Evolutionary conservation across 2,329 filamentous ascomycete species (phyloP).

Genomic region (Colletotrichum sp.): DNA sequence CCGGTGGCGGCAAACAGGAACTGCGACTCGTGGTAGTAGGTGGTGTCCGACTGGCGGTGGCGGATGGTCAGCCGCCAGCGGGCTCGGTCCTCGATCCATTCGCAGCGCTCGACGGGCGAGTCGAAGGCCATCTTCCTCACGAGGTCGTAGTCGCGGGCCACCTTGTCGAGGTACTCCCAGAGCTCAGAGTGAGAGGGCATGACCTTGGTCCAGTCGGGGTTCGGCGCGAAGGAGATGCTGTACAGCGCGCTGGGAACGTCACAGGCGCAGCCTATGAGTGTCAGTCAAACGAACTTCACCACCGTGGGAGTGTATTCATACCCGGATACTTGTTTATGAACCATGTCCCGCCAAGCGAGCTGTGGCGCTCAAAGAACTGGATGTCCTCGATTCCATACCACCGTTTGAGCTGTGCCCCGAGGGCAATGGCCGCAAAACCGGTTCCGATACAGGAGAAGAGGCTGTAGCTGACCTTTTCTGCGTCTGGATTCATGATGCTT

Average conservation of each 20-base stretch:
- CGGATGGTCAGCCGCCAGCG: constrained; percentile 39
- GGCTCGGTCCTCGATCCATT: constrained; percentile 39
- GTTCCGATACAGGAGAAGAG: constrained; percentile 58
- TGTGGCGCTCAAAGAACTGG: constrained; percentile 63
- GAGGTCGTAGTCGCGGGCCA: constrained; percentile 53
- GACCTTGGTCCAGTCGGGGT: constrained; percentile 63
- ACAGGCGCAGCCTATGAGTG: constrained; percentile 46
- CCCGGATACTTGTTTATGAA: constrained; percentile 62
- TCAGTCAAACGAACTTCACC: neutral
- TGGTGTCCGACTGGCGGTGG: constrained; percentile 24
- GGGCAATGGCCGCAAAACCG: constrained; percentile 66
- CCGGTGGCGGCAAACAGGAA: constrained; percentile 43
- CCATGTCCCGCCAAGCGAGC: constrained; percentile 68
- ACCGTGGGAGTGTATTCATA: constrained; percentile 15
- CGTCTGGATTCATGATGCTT: neutral
- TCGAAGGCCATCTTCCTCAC: constrained; percentile 40
- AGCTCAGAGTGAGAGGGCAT: constrained; percentile 64
- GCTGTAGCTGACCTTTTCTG: constrained; percentile 28
- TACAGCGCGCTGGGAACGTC: constrained; percentile 67
- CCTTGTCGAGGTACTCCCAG: constrained; percentile 55
- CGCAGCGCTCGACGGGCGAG: constrained; percentile 37
- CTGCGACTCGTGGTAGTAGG: constrained; percentile 39
- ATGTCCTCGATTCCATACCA: constrained; percentile 64
- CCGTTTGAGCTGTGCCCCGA: constrained; percentile 62
- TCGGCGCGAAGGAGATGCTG: constrained; percentile 65